Base-by-base conservation (phyloP, 2,329 filamentous ascomycete genomes). In the Ceratocystis ficicola region DNA sequence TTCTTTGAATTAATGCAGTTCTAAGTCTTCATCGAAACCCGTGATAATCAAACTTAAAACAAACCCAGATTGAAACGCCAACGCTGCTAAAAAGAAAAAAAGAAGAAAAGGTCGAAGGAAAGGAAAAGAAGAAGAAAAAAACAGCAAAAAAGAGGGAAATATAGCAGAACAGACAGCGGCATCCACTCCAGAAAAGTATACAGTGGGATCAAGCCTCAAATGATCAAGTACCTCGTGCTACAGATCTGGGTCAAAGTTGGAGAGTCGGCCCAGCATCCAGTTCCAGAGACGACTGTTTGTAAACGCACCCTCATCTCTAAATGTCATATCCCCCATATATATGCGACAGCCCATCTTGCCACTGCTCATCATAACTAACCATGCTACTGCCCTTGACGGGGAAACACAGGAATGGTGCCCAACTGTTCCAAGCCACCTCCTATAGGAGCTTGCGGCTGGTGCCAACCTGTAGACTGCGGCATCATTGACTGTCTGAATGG, bases 401-500 rank as follows among this genome's bases (percentile, higher is more conserved):
- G 94, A 73, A 99, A 99, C 0, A 97, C 84, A 0, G 87, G 87
- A 32, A 90, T 80, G 0, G 92, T 95, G 44, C 86, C 82, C 55
- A 97, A 72, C 69, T 88, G 84, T 72, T 96, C 89, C 65, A 94
- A 73, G 6, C 86, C 87, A 3, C 91, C 90, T 69, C 95, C 88
- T 7, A 87, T 83, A 72, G 89, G 84, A 70, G 87, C 85, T 68
- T 84, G 83, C 28, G 55, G 55, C 69, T 87, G 82, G 74, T 96
- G 92, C 90, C 94, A 97, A 1, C 90, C 90, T 74, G 89, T 92
- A 0, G 91, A 95, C 69, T 86, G 81, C 72, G 95, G 91, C 72
- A 95, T 94, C 64, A 95, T 86, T 59, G 88, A 90, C 73, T 97
- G 91, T 17, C 94, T 84, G 81, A 97, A 97, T 0, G 94, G 94